Percentiles rank a stretch among this genome's conserved stretches.
phyloP scores from a whole-genome alignment of 495 filamentous ascomycete species.

The Letharia columbiana region DNA sequence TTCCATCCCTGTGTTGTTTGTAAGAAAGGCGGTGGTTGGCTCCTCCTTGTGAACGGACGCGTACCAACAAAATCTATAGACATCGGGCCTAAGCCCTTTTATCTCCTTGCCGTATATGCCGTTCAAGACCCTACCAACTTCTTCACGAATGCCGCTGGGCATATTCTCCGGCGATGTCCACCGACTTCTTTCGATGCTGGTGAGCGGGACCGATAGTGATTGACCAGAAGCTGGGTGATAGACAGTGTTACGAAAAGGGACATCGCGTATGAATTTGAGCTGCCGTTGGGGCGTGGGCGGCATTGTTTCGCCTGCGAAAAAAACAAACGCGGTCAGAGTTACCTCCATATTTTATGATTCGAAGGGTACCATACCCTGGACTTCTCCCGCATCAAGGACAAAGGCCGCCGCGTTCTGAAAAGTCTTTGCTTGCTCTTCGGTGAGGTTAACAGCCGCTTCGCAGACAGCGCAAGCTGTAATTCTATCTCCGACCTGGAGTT shows the following conservation, averaged over 20 bases:
- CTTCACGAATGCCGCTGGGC: constrained; percentile 11
- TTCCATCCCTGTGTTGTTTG: constrained; percentile 1
- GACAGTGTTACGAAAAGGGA: constrained; percentile 35
- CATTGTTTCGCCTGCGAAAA: constrained; percentile 28
- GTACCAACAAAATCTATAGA: constrained; percentile 14
- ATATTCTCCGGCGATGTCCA: constrained; percentile 31
- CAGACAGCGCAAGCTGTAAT: constrained; percentile 50
- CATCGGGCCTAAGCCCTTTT: not conserved
- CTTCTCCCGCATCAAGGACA: constrained; percentile 13
- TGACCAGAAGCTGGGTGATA: constrained; percentile 33
- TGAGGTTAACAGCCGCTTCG: constrained; percentile 37
- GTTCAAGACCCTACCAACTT: constrained; percentile 15
- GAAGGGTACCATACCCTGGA: constrained; percentile 9
- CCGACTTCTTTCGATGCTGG: constrained; percentile 34
- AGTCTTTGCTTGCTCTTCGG: constrained; percentile 24
- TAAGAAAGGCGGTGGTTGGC: not conserved
- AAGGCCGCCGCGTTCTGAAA: constrained; percentile 33
- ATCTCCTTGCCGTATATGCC: constrained; percentile 15
- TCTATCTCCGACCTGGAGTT: constrained; percentile 42
- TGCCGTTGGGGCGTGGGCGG: constrained; percentile 15
- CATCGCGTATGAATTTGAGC: constrained; percentile 31
- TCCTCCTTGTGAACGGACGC: not conserved
- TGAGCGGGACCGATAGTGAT: constrained; percentile 43
- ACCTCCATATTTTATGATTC: not conserved
- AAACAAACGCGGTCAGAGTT: not conserved